Conservation (phyloP, 495 filamentous ascomycete genomes). For the Hyaloscypha variabilis region DNA sequence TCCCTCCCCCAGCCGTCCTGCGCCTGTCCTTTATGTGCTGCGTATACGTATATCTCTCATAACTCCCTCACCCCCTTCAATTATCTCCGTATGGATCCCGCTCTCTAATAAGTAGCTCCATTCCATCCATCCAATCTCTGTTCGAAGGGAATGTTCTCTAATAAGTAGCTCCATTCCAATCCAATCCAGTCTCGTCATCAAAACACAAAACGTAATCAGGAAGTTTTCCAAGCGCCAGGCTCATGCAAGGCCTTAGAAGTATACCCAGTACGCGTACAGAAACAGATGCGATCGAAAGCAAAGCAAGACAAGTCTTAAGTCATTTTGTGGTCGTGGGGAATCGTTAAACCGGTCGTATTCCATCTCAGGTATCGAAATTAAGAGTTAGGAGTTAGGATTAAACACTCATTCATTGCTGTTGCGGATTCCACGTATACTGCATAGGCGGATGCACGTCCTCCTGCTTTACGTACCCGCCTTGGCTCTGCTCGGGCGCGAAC, state of each 20-base stretch:
- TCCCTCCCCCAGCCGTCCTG: conserved; percentile 5
- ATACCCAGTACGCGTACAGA: neutral
- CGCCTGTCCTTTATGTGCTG: neutral
- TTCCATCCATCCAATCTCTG: too few species aligned
- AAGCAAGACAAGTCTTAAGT: neutral
- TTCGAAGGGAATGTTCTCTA: too few species aligned
- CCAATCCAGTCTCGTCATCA: neutral
- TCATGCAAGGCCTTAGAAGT: neutral
- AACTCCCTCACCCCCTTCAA: neutral
- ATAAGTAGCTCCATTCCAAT: too few species aligned
- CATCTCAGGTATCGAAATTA: neutral
- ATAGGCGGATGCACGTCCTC: neutral
- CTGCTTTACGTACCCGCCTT: conserved; percentile 25
- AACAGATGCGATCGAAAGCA: neutral
- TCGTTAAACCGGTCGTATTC: neutral
- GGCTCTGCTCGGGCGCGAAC: conserved; percentile 21
- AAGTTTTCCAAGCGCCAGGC: neutral
- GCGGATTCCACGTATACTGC: conserved; percentile 27
- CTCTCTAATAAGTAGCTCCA: too few species aligned
- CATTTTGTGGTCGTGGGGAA: neutral
- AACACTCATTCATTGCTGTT: neutral
- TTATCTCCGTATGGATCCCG: too few species aligned
- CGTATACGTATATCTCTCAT: neutral
- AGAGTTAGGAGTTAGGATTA: neutral
- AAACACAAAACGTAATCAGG: neutral